phyloP scores from a whole-genome alignment of 768 basidiomycete species.

The Tricholoma hemisulphureum region DNA sequence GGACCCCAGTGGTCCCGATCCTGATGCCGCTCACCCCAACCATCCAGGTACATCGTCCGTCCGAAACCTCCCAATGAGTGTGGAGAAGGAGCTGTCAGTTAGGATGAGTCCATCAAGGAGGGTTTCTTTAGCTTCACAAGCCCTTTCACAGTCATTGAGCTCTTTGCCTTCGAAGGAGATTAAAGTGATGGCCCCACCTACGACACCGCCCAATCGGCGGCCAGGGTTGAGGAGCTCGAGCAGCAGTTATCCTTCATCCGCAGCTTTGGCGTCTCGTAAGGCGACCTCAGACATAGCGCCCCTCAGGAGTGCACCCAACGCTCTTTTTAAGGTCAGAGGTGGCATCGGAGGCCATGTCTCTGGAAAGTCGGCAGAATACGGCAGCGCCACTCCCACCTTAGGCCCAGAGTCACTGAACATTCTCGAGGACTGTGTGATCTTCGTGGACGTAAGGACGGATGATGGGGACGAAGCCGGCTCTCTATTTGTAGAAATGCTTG shows the following conservation, averaged over 20 bases:
- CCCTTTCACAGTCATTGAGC: constrained; percentile 63
- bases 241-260: constrained; percentile 30
- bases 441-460: constrained; percentile 86
- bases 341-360: constrained; percentile 22
- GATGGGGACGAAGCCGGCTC: constrained; percentile 79
- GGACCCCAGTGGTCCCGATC: constrained; percentile 6
- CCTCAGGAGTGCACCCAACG: constrained; percentile 10
- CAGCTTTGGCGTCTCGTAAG: constrained; percentile 3
- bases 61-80: constrained; percentile 32
- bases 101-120: constrained; percentile 41
- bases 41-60: constrained; percentile 1
- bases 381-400: constrained; percentile 20
- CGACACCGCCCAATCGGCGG: constrained; percentile 37
- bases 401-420: constrained; percentile 44
- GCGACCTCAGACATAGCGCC: constrained; percentile 8
- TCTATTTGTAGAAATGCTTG: constrained; percentile 82
- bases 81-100: constrained; percentile 26
- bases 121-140: constrained; percentile 58
- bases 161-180: constrained; percentile 40
- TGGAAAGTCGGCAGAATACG: constrained; percentile 14
- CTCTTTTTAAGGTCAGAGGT: constrained; percentile 9
- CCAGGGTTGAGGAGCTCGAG: constrained; percentile 39
- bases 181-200: constrained; percentile 47
- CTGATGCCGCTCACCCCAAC: constrained; percentile 10
- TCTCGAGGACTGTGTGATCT: constrained; percentile 73